Evolutionary conservation across 2,329 filamentous ascomycete species (phyloP), one percentile per base, ranked within the genome.

Genomic region (Beauveria pseudobassiana): DNA sequence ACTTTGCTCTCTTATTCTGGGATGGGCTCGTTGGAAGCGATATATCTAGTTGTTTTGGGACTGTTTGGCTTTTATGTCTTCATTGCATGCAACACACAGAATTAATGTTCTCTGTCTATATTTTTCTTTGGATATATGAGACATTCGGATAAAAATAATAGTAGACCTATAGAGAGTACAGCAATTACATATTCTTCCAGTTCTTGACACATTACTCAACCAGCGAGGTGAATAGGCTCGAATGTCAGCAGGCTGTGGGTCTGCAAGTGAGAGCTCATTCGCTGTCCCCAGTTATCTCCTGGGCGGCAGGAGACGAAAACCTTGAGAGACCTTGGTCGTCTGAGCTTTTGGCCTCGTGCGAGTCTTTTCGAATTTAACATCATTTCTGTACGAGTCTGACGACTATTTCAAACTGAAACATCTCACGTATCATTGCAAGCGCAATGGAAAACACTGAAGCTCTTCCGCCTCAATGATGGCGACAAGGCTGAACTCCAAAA

Each of bases 401-500:
- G 42, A 30, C 22, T 53, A 28, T 22, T 40, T 51, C 46, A 24
- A 38, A 45, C 54, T 38, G 20, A 24, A 40, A 43, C 52, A 22
- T 43, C 45, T 20, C 42, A 28, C n/a, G 16, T 28, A 40, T 2
- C 8, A 49, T 43, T 8, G 51, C 61, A 61, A 63, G 61, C 63
- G 68, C 40, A 42, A 77, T 77, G 75, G 75, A 73, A 24, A 71
- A 69, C 55, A 72, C 83, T 71, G 77, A 80, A 63, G 77, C 93
- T 71, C 78, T 93, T 67, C 70, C 87, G 86, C 76, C 87, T 97
- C 72, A 89, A 84, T 70, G 87, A 90, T 64, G 83, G 84, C 71
- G 92, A 97, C 77, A 95, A 92, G 82, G 81, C 86, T 66, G 92
- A 98, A 77, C 83, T 99, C 49, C 90, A 91, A 71, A 87, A 91